phyloP scores from a whole-genome alignment of 345 rosid species.

The Gossypium thurberi region DNA sequence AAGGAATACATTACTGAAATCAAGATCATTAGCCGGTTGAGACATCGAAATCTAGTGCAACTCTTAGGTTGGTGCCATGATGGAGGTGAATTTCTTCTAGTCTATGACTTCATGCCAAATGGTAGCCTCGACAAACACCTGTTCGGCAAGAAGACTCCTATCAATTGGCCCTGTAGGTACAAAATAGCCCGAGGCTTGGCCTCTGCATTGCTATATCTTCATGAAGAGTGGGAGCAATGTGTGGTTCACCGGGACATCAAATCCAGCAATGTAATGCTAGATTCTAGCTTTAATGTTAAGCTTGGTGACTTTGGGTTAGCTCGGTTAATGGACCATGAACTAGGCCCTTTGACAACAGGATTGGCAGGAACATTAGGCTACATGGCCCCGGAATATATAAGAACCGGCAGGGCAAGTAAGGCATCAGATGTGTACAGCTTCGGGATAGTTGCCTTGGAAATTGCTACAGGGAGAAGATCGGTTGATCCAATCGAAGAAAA shows the following conservation, averaged over 20 bases:
- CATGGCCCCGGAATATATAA: slow-evolving; percentile 36
- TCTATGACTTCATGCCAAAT: slow-evolving; percentile 34
- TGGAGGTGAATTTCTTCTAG: slow-evolving; percentile 21
- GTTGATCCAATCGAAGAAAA: slow-evolving; percentile 8
- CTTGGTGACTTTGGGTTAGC: slow-evolving; percentile 48
- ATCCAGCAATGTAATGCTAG: slow-evolving; percentile 31
- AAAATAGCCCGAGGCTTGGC: slow-evolving; percentile 28
- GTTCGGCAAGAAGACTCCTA: slow-evolving; percentile 17
- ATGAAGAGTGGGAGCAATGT: slow-evolving; percentile 43
- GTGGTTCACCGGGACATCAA: slow-evolving; percentile 37
- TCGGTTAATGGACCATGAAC: slow-evolving; percentile 31
- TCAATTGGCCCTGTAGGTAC: slow-evolving; percentile 26
- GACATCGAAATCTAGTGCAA: slow-evolving; percentile 38
- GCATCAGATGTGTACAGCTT: slow-evolving; percentile 40
- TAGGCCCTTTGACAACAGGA: slow-evolving; percentile 27
- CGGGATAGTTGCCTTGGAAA: slow-evolving; percentile 34
- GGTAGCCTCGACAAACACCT: slow-evolving; percentile 31
- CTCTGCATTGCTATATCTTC: slow-evolving; percentile 31
- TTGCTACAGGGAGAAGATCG: slow-evolving; percentile 30
- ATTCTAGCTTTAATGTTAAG: slow-evolving; percentile 32
- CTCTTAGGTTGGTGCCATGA: slow-evolving; percentile 43
- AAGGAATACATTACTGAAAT: slow-evolving; percentile 13
- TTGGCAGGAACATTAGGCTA: slow-evolving; percentile 43
- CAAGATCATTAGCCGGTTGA: slow-evolving; percentile 40
- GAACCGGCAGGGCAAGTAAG: slow-evolving; percentile 26